phyloP scores from a whole-genome alignment of 345 rosid species.

The Populus simonii region DNA sequence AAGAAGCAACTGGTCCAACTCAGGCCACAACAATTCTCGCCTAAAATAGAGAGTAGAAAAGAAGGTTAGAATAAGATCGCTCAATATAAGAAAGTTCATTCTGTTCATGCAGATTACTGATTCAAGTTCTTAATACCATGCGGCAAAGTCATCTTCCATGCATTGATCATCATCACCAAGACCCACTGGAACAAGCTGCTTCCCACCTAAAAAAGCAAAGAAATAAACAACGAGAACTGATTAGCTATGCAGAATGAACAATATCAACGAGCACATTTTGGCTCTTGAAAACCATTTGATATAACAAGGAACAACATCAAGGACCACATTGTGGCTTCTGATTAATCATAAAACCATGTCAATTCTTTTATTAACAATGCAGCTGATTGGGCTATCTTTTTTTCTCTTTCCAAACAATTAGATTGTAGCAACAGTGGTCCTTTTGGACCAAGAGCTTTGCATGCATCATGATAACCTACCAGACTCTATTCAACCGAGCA shows the following conservation, averaged over 20 bases:
- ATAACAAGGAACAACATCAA: not conserved
- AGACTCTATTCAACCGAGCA: not conserved
- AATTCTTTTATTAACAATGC: not conserved
- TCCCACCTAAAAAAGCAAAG: constrained; percentile 50
- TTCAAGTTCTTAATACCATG: constrained; percentile 47
- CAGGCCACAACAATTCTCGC: constrained; percentile 92
- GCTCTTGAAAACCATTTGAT: not conserved
- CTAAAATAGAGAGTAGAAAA: constrained; percentile 34
- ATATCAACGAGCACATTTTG: not conserved
- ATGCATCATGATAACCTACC: not conserved
- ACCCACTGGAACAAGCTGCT: constrained; percentile 68
- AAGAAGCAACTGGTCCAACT: constrained; percentile 77
- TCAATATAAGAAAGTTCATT: not conserved
- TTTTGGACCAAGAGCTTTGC: not conserved
- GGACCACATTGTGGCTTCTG: not conserved
- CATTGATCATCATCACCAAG: constrained; percentile 99
- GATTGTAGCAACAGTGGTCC: not conserved
- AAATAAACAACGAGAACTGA: not conserved
- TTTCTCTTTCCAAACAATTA: not conserved
- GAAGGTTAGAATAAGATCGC: not conserved
- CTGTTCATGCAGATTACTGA: constrained; percentile 6
- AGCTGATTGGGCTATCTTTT: not conserved
- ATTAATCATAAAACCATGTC: not conserved
- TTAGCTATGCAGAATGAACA: not conserved
- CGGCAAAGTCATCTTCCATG: constrained; percentile 90